A percentile compares a stretch with the other conserved stretches of the same genome.
Evolutionary conservation across 768 basidiomycete genomes (phyloP).

Genomic region (Filobasidium wieringae): DNA sequence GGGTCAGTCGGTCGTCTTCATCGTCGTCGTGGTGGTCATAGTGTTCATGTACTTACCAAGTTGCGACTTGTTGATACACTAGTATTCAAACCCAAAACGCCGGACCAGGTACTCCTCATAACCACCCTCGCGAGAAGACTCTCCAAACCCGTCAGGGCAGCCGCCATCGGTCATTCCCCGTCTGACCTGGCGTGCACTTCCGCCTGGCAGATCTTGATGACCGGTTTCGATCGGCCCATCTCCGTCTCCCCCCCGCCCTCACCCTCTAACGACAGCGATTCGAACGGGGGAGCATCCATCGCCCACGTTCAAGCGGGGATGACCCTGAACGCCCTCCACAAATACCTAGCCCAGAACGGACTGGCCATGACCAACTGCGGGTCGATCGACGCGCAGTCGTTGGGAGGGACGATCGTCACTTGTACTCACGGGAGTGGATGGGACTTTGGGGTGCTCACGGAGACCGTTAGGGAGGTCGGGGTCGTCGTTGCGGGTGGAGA

Average conservation of each 20-base stretch:
- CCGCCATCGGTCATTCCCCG: conserved; percentile 84
- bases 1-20: conserved; percentile 5
- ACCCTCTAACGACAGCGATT: no score
- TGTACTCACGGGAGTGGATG: conserved; percentile 90
- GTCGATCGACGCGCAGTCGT: conserved; percentile 89
- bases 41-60: background rate
- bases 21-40: background rate
- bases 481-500: conserved; percentile 1
- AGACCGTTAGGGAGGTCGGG: background rate
- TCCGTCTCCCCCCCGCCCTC: background rate
- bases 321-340: conserved; percentile 62
- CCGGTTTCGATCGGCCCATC: conserved; percentile 25
- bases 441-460: conserved; percentile 54
- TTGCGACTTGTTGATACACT: background rate
- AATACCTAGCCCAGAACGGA: conserved; percentile 50
- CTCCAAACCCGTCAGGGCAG: conserved; percentile 59
- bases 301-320: conserved; percentile 24
- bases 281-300: background rate
- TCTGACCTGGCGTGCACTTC: conserved; percentile 83
- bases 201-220: conserved; percentile 68
- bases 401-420: conserved; percentile 84
- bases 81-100: conserved; percentile 63
- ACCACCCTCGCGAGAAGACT: conserved; percentile 71
- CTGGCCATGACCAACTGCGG: conserved; percentile 88
- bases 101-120: conserved; percentile 58